phyloP scores from a whole-genome alignment of 2,329 filamentous ascomycete genomes.

The Stylonectria norvegica region DNA sequence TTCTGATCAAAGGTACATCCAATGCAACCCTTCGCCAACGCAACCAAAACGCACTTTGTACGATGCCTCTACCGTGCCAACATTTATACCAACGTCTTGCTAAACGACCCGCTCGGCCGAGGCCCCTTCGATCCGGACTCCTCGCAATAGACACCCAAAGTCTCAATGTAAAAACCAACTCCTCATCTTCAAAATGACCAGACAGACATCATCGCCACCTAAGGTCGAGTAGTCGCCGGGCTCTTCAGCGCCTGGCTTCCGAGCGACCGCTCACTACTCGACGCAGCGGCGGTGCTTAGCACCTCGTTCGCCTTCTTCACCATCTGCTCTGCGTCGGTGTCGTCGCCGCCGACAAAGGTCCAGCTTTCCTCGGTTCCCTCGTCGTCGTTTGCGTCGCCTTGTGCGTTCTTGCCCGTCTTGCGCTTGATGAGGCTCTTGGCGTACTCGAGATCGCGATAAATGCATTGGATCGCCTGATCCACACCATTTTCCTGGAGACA shows the following conservation, averaged over 20 bases:
- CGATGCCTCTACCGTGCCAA: constrained; percentile 14
- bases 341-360: constrained; percentile 74
- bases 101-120: constrained; percentile 2
- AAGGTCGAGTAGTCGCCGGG: constrained; percentile 10
- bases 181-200: neutral
- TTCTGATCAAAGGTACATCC: neutral
- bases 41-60: constrained; percentile 19
- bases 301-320: constrained; percentile 41
- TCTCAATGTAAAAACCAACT: constrained; percentile 1
- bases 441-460: constrained; percentile 94
- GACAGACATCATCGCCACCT: neutral
- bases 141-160: constrained; percentile 9
- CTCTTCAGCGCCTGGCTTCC: constrained; percentile 21
- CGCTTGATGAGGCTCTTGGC: constrained; percentile 77
- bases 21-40: neutral
- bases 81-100: constrained; percentile 16
- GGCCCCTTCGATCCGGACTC: constrained; percentile 1
- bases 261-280: constrained; percentile 19
- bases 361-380: constrained; percentile 74
- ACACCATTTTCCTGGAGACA: constrained; percentile 75
- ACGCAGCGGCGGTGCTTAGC: constrained; percentile 21
- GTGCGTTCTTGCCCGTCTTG: constrained; percentile 51
- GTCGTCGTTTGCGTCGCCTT: constrained; percentile 43
- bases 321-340: constrained; percentile 43
- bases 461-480: constrained; percentile 81